Evolutionary conservation across 148 eudicot genomes (phyloP), one percentile per base, ranked within the genome.

Genomic region (Silene conica): DNA sequence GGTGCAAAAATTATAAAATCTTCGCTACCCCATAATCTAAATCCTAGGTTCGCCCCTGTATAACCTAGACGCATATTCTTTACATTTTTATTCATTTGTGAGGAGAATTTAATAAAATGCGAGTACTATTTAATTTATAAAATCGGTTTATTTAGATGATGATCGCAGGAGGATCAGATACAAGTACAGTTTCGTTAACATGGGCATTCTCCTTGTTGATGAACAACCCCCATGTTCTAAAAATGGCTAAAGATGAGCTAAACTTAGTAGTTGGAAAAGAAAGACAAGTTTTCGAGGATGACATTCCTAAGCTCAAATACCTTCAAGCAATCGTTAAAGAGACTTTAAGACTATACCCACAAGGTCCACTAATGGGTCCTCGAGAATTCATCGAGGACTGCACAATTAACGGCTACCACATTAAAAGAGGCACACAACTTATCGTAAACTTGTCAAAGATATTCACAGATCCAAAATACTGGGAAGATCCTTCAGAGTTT

Each of bases 321-420:
- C 70, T 74, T 28, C 69, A 63, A 45, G 69, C 77, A 9, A 41
- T 80, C n/a, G 55, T 76, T 3, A 80, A 80, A 61, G 83, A 80
- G 60, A 64, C 82, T 25, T 23, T 80, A 12, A 73, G 82, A 13
- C 41, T 80, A 23, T 63, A 63, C n/a, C 76, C 76, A 1, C 18
- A 70, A 0, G 70, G 61, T 5, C 70, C 69, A 13, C 18, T 74
- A 2, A 63, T 67, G n/a, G 43, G 34, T 12, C 78, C 67, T 16
- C 63, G 77, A 16, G 77, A 74, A 19, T 74, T 74, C 77, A 63
- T 64, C 3, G 70, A 74, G n/a, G 70, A 74, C 31, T 74, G 77
- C 60, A 52, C 60, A 19, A 52, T 74, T 1, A 26, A 21, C 5
- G 62, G 69, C 31, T 64, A 74, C 63, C 15, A 74, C 11, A 38